A percentile compares a stretch with the other conserved stretches of the same genome.
phyloP scores from a whole-genome alignment of 306 rosid genomes.

The Fragaria ananassa region DNA sequence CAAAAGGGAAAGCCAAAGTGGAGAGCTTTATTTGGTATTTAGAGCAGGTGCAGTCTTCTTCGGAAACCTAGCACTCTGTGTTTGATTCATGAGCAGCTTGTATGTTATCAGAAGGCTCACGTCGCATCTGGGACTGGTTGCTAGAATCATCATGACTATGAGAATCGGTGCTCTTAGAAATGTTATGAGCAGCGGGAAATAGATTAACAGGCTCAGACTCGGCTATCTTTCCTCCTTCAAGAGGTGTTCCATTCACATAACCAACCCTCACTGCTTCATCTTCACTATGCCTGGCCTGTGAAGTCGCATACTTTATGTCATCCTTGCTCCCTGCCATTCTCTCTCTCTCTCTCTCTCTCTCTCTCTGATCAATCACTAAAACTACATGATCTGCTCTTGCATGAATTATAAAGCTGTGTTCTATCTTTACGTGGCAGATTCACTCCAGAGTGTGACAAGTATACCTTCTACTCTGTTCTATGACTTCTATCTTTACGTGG shows the following conservation, averaged over 20 bases:
- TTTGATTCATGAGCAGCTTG: slow-evolving; percentile 24
- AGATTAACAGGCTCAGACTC: slow-evolving; percentile 52
- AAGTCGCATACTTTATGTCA: slow-evolving; percentile 43
- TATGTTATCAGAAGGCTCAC: not conserved
- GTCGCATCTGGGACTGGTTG: slow-evolving; percentile 27
- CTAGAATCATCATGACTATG: not conserved
- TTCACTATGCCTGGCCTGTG: slow-evolving; percentile 51
- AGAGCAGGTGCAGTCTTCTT: slow-evolving; percentile 19
- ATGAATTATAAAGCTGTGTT: not conserved
- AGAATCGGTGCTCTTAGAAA: slow-evolving; percentile 10
- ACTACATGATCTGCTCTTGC: not conserved
- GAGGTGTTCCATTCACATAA: slow-evolving; percentile 56
- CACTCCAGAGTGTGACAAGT: not conserved
- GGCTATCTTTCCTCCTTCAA: slow-evolving; percentile 65
- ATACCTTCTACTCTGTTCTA: not conserved
- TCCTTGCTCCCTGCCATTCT: slow-evolving; percentile 58
- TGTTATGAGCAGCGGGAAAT: slow-evolving; percentile 37
- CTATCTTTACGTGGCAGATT: not conserved
- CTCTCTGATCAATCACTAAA: not conserved
- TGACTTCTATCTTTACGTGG: too few species aligned
- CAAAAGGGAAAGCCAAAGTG: not conserved
- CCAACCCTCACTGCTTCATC: slow-evolving; percentile 55
- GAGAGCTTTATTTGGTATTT: not conserved
- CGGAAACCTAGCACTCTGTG: slow-evolving; percentile 26
- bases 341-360: not conserved